Evolutionary conservation across 1,284 basidiomycete species (phyloP).

Genomic region (Trichosporon sp.): DNA sequence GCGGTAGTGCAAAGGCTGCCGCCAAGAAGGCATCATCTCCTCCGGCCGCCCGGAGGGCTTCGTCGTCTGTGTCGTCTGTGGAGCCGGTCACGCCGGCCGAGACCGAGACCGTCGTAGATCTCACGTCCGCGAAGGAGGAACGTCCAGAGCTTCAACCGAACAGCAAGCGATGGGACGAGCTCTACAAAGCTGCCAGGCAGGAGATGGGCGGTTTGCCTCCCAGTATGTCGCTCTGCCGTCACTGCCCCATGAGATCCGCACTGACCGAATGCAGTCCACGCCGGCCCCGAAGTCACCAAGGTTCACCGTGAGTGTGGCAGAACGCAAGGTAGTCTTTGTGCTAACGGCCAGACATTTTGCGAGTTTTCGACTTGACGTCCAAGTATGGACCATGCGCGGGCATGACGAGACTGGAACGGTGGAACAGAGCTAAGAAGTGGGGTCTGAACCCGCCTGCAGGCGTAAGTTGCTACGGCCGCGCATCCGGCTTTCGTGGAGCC

Average conservation of each 20-base stretch:
- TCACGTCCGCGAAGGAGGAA: slow-evolving; percentile 6
- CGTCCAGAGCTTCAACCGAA: slow-evolving; percentile 46
- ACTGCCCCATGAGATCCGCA: no score
- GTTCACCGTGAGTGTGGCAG: slow-evolving; percentile 38
- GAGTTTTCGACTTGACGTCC: slow-evolving; percentile 74
- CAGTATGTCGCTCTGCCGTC: slow-evolving; percentile 53
- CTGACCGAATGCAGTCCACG: slow-evolving; percentile 30
- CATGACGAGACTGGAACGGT: slow-evolving; percentile 74
- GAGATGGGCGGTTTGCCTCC: slow-evolving; percentile 59
- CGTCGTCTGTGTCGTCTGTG: slow-evolving; percentile 4
- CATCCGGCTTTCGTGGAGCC: background rate
- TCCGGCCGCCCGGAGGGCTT: background rate
- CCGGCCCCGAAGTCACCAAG: slow-evolving; percentile 40
- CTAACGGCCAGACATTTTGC: slow-evolving; percentile 63
- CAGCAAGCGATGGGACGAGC: slow-evolving; percentile 57
- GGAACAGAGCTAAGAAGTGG: slow-evolving; percentile 75
- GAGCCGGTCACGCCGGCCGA: slow-evolving; percentile 1
- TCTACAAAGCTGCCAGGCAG: slow-evolving; percentile 53
- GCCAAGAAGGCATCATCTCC: slow-evolving; percentile 3
- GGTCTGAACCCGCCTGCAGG: slow-evolving; percentile 79
- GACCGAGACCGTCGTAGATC: slow-evolving; percentile 3
- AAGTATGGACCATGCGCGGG: slow-evolving; percentile 84
- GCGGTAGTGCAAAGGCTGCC: slow-evolving; percentile 10
- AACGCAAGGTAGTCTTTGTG: slow-evolving; percentile 14
- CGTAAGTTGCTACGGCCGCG: slow-evolving; percentile 52